phyloP scores from a whole-genome alignment of 2,329 filamentous ascomycete species.

The Mycosphaerella arachidis region DNA sequence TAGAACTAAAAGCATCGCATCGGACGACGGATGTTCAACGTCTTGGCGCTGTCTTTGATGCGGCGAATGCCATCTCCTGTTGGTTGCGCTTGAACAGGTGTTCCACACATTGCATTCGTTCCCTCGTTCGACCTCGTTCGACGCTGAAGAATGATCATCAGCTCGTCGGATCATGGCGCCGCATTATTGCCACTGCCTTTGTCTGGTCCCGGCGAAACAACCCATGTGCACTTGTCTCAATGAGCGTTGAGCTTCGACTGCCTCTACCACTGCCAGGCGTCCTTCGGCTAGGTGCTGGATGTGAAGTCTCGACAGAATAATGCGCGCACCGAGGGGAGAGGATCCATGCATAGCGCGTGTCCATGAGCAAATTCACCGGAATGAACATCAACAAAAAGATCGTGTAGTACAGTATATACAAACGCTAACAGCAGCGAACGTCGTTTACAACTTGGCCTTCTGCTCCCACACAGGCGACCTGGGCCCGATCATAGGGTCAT shows the following conservation, averaged over 20 bases:
- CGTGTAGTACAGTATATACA: conserved; percentile 2
- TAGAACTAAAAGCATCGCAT: background rate
- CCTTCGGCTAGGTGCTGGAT: too few relatives aligned
- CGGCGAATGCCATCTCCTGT: background rate
- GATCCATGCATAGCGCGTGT: too few relatives aligned
- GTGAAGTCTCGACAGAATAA: too few relatives aligned
- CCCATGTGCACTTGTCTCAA: background rate
- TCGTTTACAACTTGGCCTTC: conserved; percentile 26
- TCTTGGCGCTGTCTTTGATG: background rate
- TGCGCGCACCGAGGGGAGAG: too few relatives aligned
- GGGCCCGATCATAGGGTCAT: conserved; percentile 48
- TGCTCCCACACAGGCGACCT: conserved; percentile 16
- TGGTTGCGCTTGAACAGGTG: background rate
- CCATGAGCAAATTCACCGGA: too few relatives aligned
- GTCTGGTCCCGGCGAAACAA: background rate
- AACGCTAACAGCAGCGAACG: background rate
- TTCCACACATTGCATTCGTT: background rate
- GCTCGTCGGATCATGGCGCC: too few relatives aligned
- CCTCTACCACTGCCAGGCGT: too few relatives aligned
- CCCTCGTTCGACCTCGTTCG: background rate
- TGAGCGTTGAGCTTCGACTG: too few relatives aligned
- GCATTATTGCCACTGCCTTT: background rate
- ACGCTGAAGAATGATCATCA: background rate
- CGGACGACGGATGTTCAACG: background rate
- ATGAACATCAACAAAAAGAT: background rate